Base-by-base conservation (phyloP, 78 protist species). In the Dictyostelium capitatum region DNA sequence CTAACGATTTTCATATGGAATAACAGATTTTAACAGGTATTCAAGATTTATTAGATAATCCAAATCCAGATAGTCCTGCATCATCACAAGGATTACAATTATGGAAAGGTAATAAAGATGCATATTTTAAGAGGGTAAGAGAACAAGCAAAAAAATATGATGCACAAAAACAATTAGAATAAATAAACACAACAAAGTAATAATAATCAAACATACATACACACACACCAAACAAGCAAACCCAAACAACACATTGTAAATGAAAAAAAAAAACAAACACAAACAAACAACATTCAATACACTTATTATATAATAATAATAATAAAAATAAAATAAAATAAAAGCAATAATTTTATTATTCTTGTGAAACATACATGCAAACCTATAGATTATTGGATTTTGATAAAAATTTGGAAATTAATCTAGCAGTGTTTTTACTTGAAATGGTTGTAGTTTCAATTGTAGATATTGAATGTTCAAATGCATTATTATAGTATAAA, bases 41-140 rank as follows among this genome's bases (percentile, higher is more conserved):
- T 47, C 99, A 98, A 54, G 98, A 96, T 2, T 96, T 99, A 28
- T 97, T 99, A 25, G 96, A 96, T 90, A 79, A 57, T 37, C 99
- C 99, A 11, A 99, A 99, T 78, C 87, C 92, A 37, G 51, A 89
- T 17, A 95, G 95, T 48, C 99, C 99, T 10, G 99, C 99, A 3
- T 97, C 98, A 43, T 25, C 80, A 0, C 95, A 83, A 17, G 99
- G 99, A 0, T 96, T 82, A 73, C 0, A 67, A 9, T 7, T 92
- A 11, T 98, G 43, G 50, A 72, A 74, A 11, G 67, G 73, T 3
- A 28, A 90, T 28, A 90, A 80, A 59, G 17, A 8, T 6, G 80
- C 41, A 1, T 67, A 90, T 48, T 28, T 8, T 28, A 80, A 54
- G 23, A 90, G 64, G 37, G 67, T 90, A 48, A 64, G 69, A 82